Conservation (phyloP, 225 moss, liverwort and hornwort genomes). For the Bryum argenteum region DNA sequence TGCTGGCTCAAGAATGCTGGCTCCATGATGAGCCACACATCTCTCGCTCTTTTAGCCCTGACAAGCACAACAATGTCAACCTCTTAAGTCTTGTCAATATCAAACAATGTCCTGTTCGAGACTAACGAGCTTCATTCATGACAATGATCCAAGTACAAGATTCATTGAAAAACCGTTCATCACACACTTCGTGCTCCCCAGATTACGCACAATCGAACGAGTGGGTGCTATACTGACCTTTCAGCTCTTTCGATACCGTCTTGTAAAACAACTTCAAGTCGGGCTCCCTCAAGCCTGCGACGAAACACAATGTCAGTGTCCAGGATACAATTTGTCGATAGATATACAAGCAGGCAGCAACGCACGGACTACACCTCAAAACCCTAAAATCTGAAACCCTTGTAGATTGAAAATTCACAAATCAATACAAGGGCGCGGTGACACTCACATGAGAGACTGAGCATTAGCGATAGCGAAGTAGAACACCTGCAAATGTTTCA, state of each 20-base stretch:
- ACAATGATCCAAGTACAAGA: constrained; percentile 4
- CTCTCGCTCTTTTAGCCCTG: constrained; percentile 50
- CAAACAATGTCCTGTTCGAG: neutral
- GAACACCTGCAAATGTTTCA: constrained; percentile 45
- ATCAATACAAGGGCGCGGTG: too few species aligned
- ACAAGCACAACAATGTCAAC: constrained; percentile 14
- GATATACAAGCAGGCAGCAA: constrained; percentile 1
- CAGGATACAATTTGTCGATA: neutral
- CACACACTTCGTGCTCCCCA: constrained; percentile 4
- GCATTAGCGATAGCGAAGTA: constrained; percentile 60
- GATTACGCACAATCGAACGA: neutral
- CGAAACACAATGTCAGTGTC: constrained; percentile 11
- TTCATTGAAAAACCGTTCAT: neutral
- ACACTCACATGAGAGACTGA: constrained; percentile 54
- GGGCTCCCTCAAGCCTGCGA: constrained; percentile 56
- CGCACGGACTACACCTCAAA: neutral
- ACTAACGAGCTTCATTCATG: neutral
- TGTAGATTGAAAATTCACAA: constrained; percentile 3
- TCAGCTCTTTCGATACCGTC: constrained; percentile 54
- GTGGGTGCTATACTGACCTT: constrained; percentile 26
- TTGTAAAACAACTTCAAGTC: constrained; percentile 50
- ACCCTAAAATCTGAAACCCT: neutral
- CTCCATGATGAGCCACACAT: constrained; percentile 69
- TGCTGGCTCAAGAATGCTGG: constrained; percentile 60
- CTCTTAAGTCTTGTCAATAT: neutral